Evolutionary conservation across 768 basidiomycete species (phyloP), one percentile per base, ranked within the genome.

Genomic region (Agaricus sinodeliciosus): DNA sequence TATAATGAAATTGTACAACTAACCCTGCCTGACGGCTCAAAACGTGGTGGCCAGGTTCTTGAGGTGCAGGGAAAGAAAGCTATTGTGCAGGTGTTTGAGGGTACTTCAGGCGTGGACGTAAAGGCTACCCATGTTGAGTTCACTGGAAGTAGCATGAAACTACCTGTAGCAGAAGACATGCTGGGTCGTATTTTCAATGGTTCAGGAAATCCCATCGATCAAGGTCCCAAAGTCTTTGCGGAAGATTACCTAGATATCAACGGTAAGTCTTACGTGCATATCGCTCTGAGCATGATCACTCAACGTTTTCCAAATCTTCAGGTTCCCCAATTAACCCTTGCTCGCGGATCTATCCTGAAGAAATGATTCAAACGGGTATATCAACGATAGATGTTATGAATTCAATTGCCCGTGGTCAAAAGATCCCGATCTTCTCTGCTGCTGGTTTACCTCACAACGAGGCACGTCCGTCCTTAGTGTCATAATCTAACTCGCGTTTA

Each of bases 351-450:
- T 98, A 99, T 74, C 96, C 96, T 55, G 96, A 98, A 72, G 96
- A 99, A 73, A 99, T 99, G 96, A 98, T 99, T 58, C 96, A 99
- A 71, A 99, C 96, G 34, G 96, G 96, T 71, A 98, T 98, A 64
- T 99, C 96, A 41, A 99, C 96, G 22, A 94, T 95, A 65, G 93
- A 95, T 67, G 83, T 82, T 40, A 95, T 95, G 93, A 94, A 99
- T 73, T 95, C 95, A 54, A 99, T 99, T 66, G 96, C 96, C 56
- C 93, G 96, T 73, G 96, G 96, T 11, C 96, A 99, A 72, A 99
- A 99, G 82, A 98, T 99, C 60, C 96, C 96, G 56, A 99, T 99
- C 67, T 99, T 99, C 77, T 97, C 94, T 45, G 96, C 96, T 43
- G 93, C 96, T 53, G 94, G 96, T 78, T 77, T 99, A 44, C 96